Base-by-base conservation (phyloP, 164 flowering plant genomes). In the Macadamia tetraphylla region DNA sequence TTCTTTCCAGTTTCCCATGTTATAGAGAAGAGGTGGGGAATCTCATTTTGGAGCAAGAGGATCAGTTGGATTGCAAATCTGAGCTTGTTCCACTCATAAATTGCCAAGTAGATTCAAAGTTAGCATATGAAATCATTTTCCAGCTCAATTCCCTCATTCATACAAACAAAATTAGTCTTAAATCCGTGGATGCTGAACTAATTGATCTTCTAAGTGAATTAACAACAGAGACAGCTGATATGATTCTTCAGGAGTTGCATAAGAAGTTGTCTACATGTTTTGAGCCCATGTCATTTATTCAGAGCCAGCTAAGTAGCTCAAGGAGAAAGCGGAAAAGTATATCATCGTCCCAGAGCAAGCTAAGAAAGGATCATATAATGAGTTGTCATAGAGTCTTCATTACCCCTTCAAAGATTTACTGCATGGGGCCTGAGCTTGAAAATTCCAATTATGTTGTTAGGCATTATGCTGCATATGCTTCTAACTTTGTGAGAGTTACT, bases 361-460 rank as follows among this genome's bases (percentile, higher is more conserved):
- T 82, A 63, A 70, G 15, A 44, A 76, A 79, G 49, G 57, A 77
- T 35, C 87, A 86, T 53, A 58, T 85, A 11, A 91, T 95, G 98
- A 84, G 78, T 63, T 87, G 91, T 76, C 89, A 95, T 64, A 78
- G 99, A 77, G 88, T 81, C 52, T 77, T 89, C 9, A 71, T 95
- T 55, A 92, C 96, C 43, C 99, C 98, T 0, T 68, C 97, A 57
- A 92, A 83, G 78, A 87, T 90, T 73, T 92, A 86, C 77, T 87
- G 86, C 71, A 46, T 89, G 81, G 99, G 99, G 71, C 99, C 98
- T 8, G 99, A 95, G 77, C 81, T 86, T 63, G 97, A 92, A 72
- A 71, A 83, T n/a, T 85, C 93, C 3, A 95, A 92, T 72, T 88
- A 87, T 68, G 89, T 95, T 49, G 89, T 95, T n/a, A 83, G 84